phyloP scores from a whole-genome alignment of 257 asterid genomes.

The Scutellaria minor region DNA sequence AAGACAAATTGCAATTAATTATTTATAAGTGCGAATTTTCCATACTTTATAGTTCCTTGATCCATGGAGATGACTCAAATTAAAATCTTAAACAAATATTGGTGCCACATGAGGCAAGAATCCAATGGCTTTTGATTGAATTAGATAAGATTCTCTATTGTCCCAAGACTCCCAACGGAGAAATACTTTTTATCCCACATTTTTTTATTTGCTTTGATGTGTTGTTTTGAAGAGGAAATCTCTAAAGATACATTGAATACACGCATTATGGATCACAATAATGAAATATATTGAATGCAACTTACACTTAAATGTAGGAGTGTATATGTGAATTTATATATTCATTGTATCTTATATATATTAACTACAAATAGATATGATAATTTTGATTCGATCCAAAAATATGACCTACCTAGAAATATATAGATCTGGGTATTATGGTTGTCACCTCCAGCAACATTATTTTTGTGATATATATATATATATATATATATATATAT shows the following conservation, averaged over 20 bases:
- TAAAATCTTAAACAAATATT: background rate
- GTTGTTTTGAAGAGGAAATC: background rate
- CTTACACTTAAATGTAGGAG: background rate
- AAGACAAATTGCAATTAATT: background rate
- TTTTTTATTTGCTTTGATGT: background rate
- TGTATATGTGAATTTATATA: background rate
- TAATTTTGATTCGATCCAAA: too few species aligned
- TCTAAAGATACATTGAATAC: conserved; percentile 2
- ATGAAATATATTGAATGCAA: too few species aligned
- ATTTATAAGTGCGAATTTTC: conserved; percentile 17
- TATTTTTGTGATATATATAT: too few species aligned
- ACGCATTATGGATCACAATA: background rate
- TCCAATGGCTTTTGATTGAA: conserved; percentile 24
- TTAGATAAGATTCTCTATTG: conserved; percentile 22
- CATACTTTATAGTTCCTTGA: conserved; percentile 15
- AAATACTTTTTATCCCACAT: too few species aligned
- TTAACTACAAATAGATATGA: too few species aligned
- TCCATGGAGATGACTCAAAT: conserved; percentile 2
- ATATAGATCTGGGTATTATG: too few species aligned
- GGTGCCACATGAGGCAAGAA: conserved; percentile 34
- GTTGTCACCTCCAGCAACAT: too few species aligned
- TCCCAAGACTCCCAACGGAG: too few species aligned
- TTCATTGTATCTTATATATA: too few species aligned
- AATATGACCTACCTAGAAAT: background rate
- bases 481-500: too few species aligned